Evolutionary conservation across 2,329 filamentous ascomycete genomes (phyloP), one percentile per base, ranked within the genome.

Genomic region (Cercospora zeae-maydis): DNA sequence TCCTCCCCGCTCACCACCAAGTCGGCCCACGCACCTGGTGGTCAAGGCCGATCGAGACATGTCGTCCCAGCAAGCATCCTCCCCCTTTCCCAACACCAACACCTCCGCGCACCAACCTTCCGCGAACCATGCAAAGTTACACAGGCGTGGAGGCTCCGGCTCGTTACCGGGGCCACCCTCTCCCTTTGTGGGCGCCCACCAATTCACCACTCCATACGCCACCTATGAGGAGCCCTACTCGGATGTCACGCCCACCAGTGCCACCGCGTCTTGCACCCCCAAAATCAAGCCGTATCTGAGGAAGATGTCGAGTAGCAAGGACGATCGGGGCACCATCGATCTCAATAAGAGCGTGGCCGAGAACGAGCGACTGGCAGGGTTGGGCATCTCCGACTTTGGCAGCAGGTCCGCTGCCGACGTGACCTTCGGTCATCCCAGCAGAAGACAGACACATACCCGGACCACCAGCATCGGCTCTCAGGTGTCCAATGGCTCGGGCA

Each of bases 231-330:
- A 74, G 60, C 58, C 37, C 13, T 64, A 47, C 14, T 53, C 65
- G 19, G 59, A 65, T 33, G 49, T 34, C 49, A 33, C 51, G 9
- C 58, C 62, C 6, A 13, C 65, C 4, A 60, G 62, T 27, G 63
- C 70, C 16, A 53, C 63, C 33, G 53, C 60, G 10, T 36, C 49
- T 30, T 70, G 73, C 19, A 72, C 72, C 9, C 70, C 69, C 13
- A 83, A 82, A 71, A 80, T 84, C 72, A 85, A 85, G 71, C 83
- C 84, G 2, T 81, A 84, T 63, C 75, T 84, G 58, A 80, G 82
- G 57, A 85, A 83, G 71, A 76, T 82, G 65, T 81, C 82, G 19
- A 76, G 77, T 51, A 78, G 81, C 63, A 81, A 82, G 67, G 76
- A 78, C 24, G 69, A 72, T 52, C 72, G 74, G 60, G 74, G 74